Evolutionary conservation across 2,329 filamentous ascomycete genomes (phyloP), one percentile per base, ranked within the genome.

Genomic region (Fusarium scirpi): DNA sequence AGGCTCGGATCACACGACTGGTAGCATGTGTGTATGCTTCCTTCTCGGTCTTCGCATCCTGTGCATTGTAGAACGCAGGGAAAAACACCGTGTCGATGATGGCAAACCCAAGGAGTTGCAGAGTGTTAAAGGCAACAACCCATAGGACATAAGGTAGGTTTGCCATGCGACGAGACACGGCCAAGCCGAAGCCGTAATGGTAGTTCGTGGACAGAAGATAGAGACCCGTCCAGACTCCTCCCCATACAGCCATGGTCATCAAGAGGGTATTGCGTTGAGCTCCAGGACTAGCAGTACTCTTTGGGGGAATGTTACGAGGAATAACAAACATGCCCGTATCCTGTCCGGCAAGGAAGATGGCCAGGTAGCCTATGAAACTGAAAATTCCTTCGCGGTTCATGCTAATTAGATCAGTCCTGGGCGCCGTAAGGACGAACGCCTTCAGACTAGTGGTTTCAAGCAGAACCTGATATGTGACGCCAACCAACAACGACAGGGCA

Each of bases 321-420:
- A 98, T 87, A 62, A 96, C 87, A 66, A 91, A 88, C 80, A 94
- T 90, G 52, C 96, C 96, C 20, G 91, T 88, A 43, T 92, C 92
- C 77, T 97, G 94, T 6, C 96, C 96, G 1, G 93, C 90, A 41
- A 99, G 88, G 80, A 98, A 99, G 63, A 99, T 98, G 48, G 95
- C 92, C 47, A 99, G 87, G 78, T 99, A 99, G 7, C 96, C 96
- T 52, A 93, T 82, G 79, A 98, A 97, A 57, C 94, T 97, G 80
- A 95, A 97, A n/a, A 99, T 86, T 1, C 96, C 96, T 80, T 99
- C 96, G 27, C 95, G 88, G 78, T 99, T 99, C 85, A 94, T 92
- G 3, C 93, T 95, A 8, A 99, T 79, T 16, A 97, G 83, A 74
- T 94, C 89, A 0, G 86, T 89, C 7, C 96, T 90, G 8, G 93